Percentiles rank a stretch among this genome's conserved stretches.
Conservation (phyloP, 768 basidiomycete genomes). For the Multifurca ochricompacta region DNA sequence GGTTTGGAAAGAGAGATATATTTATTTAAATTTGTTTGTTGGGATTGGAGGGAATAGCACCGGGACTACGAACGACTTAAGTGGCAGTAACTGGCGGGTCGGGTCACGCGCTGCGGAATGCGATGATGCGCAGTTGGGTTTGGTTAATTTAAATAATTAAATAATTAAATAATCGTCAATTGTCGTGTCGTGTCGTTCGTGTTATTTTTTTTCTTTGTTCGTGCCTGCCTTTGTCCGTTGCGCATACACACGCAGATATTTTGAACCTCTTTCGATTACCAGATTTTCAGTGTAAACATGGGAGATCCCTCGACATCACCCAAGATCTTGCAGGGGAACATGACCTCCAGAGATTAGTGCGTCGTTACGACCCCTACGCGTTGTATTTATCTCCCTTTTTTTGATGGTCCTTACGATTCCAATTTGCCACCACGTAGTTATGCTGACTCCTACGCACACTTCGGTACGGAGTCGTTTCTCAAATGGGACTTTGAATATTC, state of each 20-base stretch:
- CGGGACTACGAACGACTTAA: no score
- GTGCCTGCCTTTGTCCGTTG: no score
- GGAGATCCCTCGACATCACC: slow-evolving; percentile 7
- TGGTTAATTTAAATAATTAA: neutral
- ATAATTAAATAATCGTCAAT: neutral
- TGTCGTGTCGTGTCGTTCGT: no score
- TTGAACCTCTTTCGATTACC: neutral
- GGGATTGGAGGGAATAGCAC: no score
- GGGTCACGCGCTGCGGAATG: neutral
- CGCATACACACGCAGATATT: neutral
- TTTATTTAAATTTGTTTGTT: no score
- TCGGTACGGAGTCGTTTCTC: slow-evolving; percentile 45
- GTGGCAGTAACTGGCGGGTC: neutral
- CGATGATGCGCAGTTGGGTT: neutral
- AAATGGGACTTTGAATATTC: neutral
- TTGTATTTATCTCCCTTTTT: slow-evolving; percentile 18
- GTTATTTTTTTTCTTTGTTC: no score
- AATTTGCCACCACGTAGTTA: slow-evolving; percentile 45
- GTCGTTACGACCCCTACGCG: slow-evolving; percentile 23
- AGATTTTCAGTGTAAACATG: neutral
- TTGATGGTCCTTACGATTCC: slow-evolving; percentile 3
- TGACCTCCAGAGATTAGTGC: slow-evolving; percentile 90
- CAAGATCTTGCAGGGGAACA: slow-evolving; percentile 26
- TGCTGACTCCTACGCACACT: slow-evolving; percentile 94
- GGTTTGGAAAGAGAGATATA: neutral